phyloP scores from a whole-genome alignment of 768 basidiomycete species.

The Podaxis carcinomalis region DNA sequence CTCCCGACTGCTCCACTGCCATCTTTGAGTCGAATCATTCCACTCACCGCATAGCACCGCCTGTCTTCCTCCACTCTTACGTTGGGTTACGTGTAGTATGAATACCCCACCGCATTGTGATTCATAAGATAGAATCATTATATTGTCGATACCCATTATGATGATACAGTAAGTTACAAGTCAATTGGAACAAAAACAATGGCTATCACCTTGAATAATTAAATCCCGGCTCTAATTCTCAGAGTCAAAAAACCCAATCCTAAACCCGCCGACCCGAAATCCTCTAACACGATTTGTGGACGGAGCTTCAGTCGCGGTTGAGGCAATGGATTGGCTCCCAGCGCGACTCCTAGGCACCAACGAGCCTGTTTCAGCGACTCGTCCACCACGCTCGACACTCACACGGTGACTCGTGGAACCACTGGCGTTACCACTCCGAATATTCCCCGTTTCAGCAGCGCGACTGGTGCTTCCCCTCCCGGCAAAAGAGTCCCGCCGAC shows the following conservation, averaged over 20 bases:
- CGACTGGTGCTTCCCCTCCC: slow-evolving; percentile 31
- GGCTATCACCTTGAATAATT: slow-evolving; percentile 7
- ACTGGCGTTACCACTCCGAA: slow-evolving; percentile 31
- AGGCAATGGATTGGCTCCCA: slow-evolving; percentile 4
- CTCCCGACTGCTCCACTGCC: background rate
- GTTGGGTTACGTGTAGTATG: background rate
- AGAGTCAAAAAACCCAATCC: slow-evolving; percentile 10
- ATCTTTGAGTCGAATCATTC: slow-evolving; percentile 2
- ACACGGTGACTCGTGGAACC: slow-evolving; percentile 45
- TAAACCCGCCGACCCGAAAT: slow-evolving; percentile 6
- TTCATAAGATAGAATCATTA: background rate
- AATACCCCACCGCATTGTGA: slow-evolving; percentile 1
- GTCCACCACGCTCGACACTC: slow-evolving; percentile 59
- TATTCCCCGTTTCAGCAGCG: slow-evolving; percentile 28
- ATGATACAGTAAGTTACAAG: slow-evolving; percentile 11
- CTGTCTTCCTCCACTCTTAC: background rate
- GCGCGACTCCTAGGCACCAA: slow-evolving; percentile 28
- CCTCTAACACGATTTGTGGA: slow-evolving; percentile 4
- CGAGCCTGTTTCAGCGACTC: slow-evolving; percentile 57
- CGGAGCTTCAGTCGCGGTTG: slow-evolving; percentile 2
- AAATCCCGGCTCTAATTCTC: slow-evolving; percentile 1
- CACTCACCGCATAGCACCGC: background rate
- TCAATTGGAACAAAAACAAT: slow-evolving; percentile 1
- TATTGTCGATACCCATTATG: slow-evolving; percentile 4
- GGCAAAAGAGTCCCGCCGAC: slow-evolving; percentile 47